Evolutionary conservation across 345 rosid species (phyloP).

Genomic region (Clausena lansium): DNA sequence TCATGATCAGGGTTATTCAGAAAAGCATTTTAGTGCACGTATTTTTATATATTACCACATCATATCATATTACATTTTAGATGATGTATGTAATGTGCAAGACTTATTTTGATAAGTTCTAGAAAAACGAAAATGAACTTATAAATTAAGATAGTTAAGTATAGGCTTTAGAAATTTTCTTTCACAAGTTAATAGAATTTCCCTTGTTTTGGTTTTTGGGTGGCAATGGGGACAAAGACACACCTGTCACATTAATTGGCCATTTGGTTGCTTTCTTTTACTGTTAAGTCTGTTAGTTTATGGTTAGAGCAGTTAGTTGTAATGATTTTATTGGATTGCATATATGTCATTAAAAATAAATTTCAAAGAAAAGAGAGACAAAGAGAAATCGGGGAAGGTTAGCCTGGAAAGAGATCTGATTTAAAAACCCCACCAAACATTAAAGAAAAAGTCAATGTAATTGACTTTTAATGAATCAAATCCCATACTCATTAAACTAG

Average conservation of each 20-base stretch:
- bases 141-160: too few relatives aligned
- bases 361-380: neutral
- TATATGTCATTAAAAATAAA: neutral
- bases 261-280: slow-evolving; percentile 7
- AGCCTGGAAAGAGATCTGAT: neutral
- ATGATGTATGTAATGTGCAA: too few relatives aligned
- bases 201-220: neutral
- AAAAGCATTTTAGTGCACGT: too few relatives aligned
- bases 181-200: too few relatives aligned
- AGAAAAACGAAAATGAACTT: too few relatives aligned
- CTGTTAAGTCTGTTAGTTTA: slow-evolving; percentile 25
- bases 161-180: too few relatives aligned
- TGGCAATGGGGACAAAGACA: slow-evolving; percentile 22
- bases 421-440: slow-evolving; percentile 10
- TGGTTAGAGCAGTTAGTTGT: slow-evolving; percentile 32
- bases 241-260: neutral
- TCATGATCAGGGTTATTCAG: too few relatives aligned
- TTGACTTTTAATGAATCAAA: slow-evolving; percentile 25
- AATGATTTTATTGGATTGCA: neutral
- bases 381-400: neutral
- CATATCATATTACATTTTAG: too few relatives aligned
- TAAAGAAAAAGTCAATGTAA: slow-evolving; percentile 19
- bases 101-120: too few relatives aligned
- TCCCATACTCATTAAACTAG: neutral
- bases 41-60: too few relatives aligned